Evolutionary conservation across 2,329 filamentous ascomycete genomes (phyloP), one percentile per base, ranked within the genome.

Genomic region (Stachybotrys chartarum): DNA sequence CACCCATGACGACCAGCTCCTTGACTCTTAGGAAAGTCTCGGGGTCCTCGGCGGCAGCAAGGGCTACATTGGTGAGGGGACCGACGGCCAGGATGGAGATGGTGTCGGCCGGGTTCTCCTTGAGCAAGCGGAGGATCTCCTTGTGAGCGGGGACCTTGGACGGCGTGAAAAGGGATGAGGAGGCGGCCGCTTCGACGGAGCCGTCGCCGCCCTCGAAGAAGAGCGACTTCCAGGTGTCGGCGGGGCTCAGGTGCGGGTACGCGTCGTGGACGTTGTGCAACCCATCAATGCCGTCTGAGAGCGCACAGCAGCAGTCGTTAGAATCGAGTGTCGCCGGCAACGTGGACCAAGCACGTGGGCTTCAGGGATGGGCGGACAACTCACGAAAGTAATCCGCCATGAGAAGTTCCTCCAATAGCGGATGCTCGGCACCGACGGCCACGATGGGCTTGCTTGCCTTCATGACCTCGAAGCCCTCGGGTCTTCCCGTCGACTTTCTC

Each of bases 1-100:
- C 94, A 57, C 93, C 94, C 94, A 99, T 99, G 50, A 97, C 89
- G 5, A 96, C 87, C 3, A 99, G 82, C 71, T 97, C 91, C 70
- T 95, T 96, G 51, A 86, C 90, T 48, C 85, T 84, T 55, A 99
- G 78, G 70, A 99, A 97, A 0, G 91, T 87, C 70, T 93, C 90
- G 0, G 92, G 87, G 62, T 97, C 93, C 65, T 91, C 85, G 14
- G 91, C 86, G 3, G 94, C 92, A 3, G 94, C 94, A 30, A 96
- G 73, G 1, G 94, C 94, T 32, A 96, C 75, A 68, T 96, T 99
- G n/a, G 94, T 97, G 62, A 97, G 76, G 1, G 94, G 94, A 0
- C 94, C 94, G 51, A 97, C 80, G 30, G 90, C 90, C 44, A 96
- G 84, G 66, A 99, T 89, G n/a, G 88, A 92, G 63, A 99, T 85